Evolutionary conservation across 495 filamentous ascomycete species (phyloP), one percentile per base, ranked within the genome.

Genomic region (Oleoguttula mirabilis): DNA sequence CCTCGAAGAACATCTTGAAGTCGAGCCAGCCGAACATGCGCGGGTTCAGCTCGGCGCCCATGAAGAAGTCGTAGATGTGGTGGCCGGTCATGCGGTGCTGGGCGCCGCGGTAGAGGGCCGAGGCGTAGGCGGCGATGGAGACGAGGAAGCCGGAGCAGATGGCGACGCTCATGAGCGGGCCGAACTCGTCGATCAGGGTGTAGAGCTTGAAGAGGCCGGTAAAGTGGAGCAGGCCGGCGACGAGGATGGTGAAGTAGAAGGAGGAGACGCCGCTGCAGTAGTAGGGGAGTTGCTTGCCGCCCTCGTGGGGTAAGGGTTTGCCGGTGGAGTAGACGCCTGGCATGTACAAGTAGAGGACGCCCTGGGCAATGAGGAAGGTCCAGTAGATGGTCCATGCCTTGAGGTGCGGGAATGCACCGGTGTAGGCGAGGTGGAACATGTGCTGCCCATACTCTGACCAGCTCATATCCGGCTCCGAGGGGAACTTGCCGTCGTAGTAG

Each of bases 1-100:
- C 88, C 66, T 98, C 90, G 58, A 88, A 93, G 69, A 98, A 95
- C 90, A 98, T 96, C 73, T 98, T 98, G 66, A 95, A 84, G 60
- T 98, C 90, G 43, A 98, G 68, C 49, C 88, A 77, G 20, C 80
- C 82, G 60, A 95, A 93, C 76, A 95, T 80, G 36, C 90, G 73
- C 7, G 90, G 90, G 68, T 98, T 94, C 33, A 98, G 70, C 68
- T 98, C 90, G 10, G 90, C 86, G 41, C 90, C 90, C 87, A 98
- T 94, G 73, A 94, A 98, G 68, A 94, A 95, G 66, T 98, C 90
- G 62, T 95, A 95, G 55, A 98, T 69, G 31, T 74, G 82, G 59
- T 79, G 74, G 25, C 90, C 90, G 35, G 82, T 90, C 90, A 98
- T 94, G 48, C 86, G 77, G 60, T 94, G 84, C 55, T 84, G 65